Conservation (phyloP, 805 yeast species). For the Wickerhamia fluorescens region DNA sequence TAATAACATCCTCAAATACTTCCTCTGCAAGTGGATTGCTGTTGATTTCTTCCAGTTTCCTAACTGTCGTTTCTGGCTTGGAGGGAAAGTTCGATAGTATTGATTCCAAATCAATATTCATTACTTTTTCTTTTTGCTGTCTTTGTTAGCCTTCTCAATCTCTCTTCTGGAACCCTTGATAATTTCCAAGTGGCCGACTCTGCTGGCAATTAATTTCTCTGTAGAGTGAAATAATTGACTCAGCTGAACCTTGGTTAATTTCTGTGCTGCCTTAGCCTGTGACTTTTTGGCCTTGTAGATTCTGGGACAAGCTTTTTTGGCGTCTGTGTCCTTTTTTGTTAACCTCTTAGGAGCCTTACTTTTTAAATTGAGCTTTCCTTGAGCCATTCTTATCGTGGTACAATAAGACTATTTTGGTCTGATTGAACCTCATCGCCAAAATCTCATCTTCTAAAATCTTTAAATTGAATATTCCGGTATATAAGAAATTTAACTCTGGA, state of each 20-base stretch:
- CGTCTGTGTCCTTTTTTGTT: conserved; percentile 59
- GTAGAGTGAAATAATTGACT: conserved; percentile 55
- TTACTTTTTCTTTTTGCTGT: conserved; percentile 14
- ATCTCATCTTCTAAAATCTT: too few relatives aligned
- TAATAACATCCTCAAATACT: too few relatives aligned
- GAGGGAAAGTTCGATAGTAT: conserved; percentile 1
- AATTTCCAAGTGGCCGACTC: conserved; percentile 91
- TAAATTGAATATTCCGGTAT: too few relatives aligned
- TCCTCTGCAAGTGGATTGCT: background rate
- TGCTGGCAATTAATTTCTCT: conserved; percentile 77
- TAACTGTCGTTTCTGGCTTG: conserved; percentile 1
- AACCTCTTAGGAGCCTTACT: conserved; percentile 42
- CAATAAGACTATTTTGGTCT: too few relatives aligned
- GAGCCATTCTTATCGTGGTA: conserved; percentile 69
- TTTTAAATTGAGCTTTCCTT: conserved; percentile 59
- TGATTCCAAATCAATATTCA: background rate
- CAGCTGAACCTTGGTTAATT: conserved; percentile 50
- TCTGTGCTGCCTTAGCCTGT: conserved; percentile 38
- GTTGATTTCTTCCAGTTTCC: too few relatives aligned
- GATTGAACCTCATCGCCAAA: too few relatives aligned
- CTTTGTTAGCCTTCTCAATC: conserved; percentile 55
- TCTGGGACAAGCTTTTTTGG: conserved; percentile 67
- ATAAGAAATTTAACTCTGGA: too few relatives aligned
- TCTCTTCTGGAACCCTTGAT: conserved; percentile 87
- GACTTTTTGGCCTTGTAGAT: conserved; percentile 61